Percentiles rank a stretch among this genome's conserved stretches.
Evolutionary conservation across 768 basidiomycete species (phyloP).

Genomic region (Tricholoma furcatifolium): DNA sequence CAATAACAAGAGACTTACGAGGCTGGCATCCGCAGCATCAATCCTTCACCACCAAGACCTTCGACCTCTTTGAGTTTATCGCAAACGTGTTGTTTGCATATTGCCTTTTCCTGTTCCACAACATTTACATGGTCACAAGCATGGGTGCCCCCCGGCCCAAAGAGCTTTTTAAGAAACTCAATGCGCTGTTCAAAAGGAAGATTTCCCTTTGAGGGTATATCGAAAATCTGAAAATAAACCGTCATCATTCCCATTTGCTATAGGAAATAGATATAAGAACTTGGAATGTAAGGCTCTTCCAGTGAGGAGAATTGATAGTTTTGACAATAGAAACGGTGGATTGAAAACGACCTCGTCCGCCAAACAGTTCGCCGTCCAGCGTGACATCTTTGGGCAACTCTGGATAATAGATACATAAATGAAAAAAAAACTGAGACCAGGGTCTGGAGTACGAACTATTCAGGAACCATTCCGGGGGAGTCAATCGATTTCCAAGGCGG

Average conservation of each 20-base stretch:
- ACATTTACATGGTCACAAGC: slow-evolving; percentile 41
- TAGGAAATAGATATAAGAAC: slow-evolving; percentile 24
- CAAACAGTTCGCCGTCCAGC: slow-evolving; percentile 60
- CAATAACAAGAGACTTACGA: slow-evolving; percentile 35
- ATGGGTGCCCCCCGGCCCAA: slow-evolving; percentile 46
- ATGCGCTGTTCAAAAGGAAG: slow-evolving; percentile 53
- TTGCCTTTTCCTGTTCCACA: slow-evolving; percentile 47
- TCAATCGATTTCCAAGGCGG: slow-evolving; percentile 58
- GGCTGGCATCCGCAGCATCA: slow-evolving; percentile 53
- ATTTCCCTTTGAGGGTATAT: slow-evolving; percentile 47
- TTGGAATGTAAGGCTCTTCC: slow-evolving; percentile 55
- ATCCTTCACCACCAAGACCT: slow-evolving; percentile 52
- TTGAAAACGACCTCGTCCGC: slow-evolving; percentile 56
- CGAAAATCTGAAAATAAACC: slow-evolving; percentile 45
- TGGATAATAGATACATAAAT: slow-evolving; percentile 16
- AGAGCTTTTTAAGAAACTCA: slow-evolving; percentile 39
- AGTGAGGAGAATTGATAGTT: slow-evolving; percentile 54
- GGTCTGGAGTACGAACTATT: slow-evolving; percentile 38
- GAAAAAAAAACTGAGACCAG: not conserved
- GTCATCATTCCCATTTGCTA: not conserved
- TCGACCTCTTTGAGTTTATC: slow-evolving; percentile 56
- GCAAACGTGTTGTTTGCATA: slow-evolving; percentile 48
- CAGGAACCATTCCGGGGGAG: slow-evolving; percentile 56
- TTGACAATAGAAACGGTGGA: slow-evolving; percentile 60
- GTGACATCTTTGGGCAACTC: slow-evolving; percentile 55